phyloP scores from a whole-genome alignment of 1,284 basidiomycete species.

The Irpex sp. region DNA sequence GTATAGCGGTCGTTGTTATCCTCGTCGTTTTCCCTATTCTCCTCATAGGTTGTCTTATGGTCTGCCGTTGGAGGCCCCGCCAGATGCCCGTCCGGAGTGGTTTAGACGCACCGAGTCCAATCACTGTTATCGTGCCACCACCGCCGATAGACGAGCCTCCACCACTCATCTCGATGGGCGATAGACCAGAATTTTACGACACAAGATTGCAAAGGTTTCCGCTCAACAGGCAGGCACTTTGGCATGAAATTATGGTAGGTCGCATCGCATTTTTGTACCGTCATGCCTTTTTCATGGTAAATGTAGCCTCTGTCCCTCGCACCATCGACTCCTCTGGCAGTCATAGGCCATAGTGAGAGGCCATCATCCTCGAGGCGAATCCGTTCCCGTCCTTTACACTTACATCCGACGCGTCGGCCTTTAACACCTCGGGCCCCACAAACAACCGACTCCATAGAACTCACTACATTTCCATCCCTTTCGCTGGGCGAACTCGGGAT shows the following conservation, averaged over 20 bases:
- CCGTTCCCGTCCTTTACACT: neutral
- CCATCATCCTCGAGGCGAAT: neutral
- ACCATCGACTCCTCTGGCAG: neutral
- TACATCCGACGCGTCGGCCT: neutral
- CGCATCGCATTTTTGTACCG: neutral
- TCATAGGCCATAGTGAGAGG: neutral
- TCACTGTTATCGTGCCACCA: neutral
- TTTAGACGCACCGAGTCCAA: neutral
- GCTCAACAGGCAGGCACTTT: neutral
- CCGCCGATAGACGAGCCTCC: neutral
- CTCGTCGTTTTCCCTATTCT: neutral
- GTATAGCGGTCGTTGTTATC: neutral
- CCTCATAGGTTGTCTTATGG: neutral
- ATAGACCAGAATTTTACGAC: neutral
- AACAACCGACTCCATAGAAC: neutral
- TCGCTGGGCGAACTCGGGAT: neutral
- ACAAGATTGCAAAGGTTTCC: neutral
- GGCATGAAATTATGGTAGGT: neutral
- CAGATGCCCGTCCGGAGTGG: neutral
- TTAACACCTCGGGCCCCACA: neutral
- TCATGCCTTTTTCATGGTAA: neutral
- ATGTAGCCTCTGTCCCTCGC: neutral
- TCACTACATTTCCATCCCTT: neutral
- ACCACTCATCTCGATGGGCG: neutral
- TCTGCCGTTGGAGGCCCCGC: neutral